Evolutionary conservation across 352 stramenopile genomes (phyloP).

Genomic region (Globisporangium nagaii): DNA sequence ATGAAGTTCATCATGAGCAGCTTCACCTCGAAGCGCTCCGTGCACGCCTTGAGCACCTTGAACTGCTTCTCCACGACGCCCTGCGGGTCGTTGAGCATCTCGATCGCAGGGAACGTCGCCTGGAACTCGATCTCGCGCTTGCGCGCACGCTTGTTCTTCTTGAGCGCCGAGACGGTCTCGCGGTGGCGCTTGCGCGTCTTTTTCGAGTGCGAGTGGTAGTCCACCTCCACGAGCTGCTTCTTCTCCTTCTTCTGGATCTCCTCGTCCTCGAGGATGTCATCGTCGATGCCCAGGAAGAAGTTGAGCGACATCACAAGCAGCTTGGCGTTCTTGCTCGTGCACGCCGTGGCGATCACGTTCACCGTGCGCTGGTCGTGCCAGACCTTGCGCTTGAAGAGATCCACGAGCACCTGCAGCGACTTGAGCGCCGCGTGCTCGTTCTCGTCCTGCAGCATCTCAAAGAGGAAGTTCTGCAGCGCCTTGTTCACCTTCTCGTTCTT

Average conservation of each 20-base stretch:
- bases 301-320: conserved; percentile 90
- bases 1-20: conserved; percentile 69
- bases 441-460: conserved; percentile 91
- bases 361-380: conserved; percentile 97
- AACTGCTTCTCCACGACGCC: conserved; percentile 93
- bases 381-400: conserved; percentile 95
- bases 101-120: conserved; percentile 94
- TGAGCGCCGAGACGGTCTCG: conserved; percentile 81
- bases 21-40: conserved; percentile 57
- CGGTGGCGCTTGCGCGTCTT: conserved; percentile 92
- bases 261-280: conserved; percentile 95
- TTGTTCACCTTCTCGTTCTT: conserved; percentile 97
- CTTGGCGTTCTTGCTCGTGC: conserved; percentile 82
- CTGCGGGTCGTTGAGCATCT: conserved; percentile 96
- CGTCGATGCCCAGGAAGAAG: conserved; percentile 99
- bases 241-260: conserved; percentile 89
- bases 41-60: conserved; percentile 87
- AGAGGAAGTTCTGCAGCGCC: conserved; percentile 93
- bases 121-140: conserved; percentile 73
- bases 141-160: conserved; percentile 87
- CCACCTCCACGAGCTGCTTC: conserved; percentile 77
- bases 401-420: conserved; percentile 90
- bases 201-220: conserved; percentile 95
- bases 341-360: conserved; percentile 95
- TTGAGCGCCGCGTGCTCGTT: conserved; percentile 84